Base-by-base conservation (phyloP, 441 rosid genomes). In the Gossypium schwendimanii region DNA sequence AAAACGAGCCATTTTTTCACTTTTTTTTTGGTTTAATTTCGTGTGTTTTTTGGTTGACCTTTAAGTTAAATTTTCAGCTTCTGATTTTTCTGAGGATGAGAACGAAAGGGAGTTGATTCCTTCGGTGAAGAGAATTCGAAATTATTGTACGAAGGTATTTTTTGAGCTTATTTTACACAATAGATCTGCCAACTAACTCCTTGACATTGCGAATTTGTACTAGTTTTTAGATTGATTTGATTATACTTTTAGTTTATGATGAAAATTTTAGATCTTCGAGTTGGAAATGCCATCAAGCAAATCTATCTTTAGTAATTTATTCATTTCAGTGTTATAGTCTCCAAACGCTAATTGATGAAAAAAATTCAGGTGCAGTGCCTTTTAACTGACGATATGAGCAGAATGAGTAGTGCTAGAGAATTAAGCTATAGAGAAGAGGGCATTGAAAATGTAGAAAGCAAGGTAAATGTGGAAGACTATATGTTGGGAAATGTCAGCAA, bases 341-440 rank as follows among this genome's bases (percentile, higher is more conserved):
- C 39, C 55, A 23, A 57, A n/a, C n/a, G 14, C 55, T 49, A 50
- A 31, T 64, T 41, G 18, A 26, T 65, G 33, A 36, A 71, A 31
- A 71, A 31, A 2, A 49, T 81, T 84, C 83, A 90, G 96, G 82
- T 59, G 71, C 59, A 62, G 57, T 76, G 74, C 61, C 77, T 64
- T 52, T 14, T 79, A 33, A 60, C 57, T 21, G 80, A 78, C 69
- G 77, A 62, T 63, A 77, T 67, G 77, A 61, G 64, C 53, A 71
- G 74, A 49, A 61, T 63, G 12, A 75, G 72, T 64, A 28, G 65
- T 58, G 70, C 61, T 50, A 69, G 73, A 14, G 77, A 71, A 31
- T 73, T 80, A 47, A 68, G 33, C 36, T 76, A 55, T 64, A 44
- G 73, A 59, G 12, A 28, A 17, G 54, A 74, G 12, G 75, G 67